These are phyloP conservation scores for Cystobasidium tubakii DNA, from an alignment of 768 basidiomycete species.

Conservation along the genomic window DNA sequence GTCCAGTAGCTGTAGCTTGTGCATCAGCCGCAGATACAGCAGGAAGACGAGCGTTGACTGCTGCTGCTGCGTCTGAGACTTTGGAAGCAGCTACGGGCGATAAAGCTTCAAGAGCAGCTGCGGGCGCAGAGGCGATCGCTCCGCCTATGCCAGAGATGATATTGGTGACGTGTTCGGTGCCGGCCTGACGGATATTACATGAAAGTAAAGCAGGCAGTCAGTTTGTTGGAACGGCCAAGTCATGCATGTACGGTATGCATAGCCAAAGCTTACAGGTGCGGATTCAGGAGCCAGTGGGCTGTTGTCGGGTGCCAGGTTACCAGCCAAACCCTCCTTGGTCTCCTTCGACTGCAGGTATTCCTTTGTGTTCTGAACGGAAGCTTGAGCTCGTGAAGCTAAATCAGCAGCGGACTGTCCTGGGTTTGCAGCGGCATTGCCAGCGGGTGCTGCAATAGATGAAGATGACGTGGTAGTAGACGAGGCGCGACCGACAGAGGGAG, in stretches of 20 bases:
- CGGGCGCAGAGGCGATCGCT: conserved; percentile 34
- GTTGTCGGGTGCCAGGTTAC: conserved; percentile 15
- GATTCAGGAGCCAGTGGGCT: conserved; percentile 5
- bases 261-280: conserved; percentile 6
- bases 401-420: neutral
- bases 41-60: conserved; percentile 17
- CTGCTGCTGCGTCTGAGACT: conserved; percentile 21
- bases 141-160: conserved; percentile 35
- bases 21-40: conserved; percentile 12
- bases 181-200: neutral
- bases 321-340: conserved; percentile 21
- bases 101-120: conserved; percentile 27
- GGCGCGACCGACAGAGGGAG: too few species aligned
- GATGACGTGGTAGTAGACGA: neutral
- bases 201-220: neutral
- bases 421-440: neutral
- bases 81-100: conserved; percentile 27
- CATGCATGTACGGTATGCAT: neutral
- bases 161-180: conserved; percentile 33
- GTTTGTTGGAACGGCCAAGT: neutral
- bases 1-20: neutral
- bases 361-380: neutral
- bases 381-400: neutral
- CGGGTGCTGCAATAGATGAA: neutral
- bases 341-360: conserved; percentile 3